These are phyloP conservation scores for Xeromyces bisporus DNA, from an alignment of 495 filamentous ascomycete genomes.

Conservation along the genomic window DNA sequence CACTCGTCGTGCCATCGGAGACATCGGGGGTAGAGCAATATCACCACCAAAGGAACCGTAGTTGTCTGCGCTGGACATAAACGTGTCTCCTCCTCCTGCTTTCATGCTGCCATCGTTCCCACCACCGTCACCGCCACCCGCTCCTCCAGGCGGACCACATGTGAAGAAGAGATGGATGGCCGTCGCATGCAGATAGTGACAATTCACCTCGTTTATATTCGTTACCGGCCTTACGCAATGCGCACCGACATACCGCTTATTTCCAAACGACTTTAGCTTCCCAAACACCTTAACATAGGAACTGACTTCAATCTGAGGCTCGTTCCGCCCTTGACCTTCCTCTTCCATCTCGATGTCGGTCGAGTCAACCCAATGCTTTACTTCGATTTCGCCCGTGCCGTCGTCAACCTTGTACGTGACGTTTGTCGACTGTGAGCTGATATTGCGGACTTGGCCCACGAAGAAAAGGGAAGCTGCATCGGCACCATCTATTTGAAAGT, in stretches of 20 bases:
- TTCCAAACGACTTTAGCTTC: conserved; percentile 56
- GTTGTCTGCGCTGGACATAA: conserved; percentile 25
- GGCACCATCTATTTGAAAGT: conserved; percentile 61
- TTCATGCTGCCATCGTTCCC: conserved; percentile 8
- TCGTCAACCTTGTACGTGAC: conserved; percentile 87
- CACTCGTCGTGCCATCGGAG: conserved; percentile 43
- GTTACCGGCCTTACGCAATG: conserved; percentile 60
- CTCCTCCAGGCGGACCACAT: conserved; percentile 43
- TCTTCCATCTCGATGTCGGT: conserved; percentile 27
- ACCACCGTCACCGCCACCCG: conserved; percentile 11
- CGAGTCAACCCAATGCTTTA: conserved; percentile 77
- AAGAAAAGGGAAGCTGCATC: conserved; percentile 52
- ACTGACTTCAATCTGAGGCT: conserved; percentile 40
- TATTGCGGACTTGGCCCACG: conserved; percentile 75
- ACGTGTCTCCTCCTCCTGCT: conserved; percentile 15
- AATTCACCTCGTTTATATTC: conserved; percentile 82
- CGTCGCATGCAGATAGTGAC: conserved; percentile 76
- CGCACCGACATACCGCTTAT: conserved; percentile 64
- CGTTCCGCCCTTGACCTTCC: conserved; percentile 6
- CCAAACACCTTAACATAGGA: conserved; percentile 74
- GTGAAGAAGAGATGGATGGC: conserved; percentile 74
- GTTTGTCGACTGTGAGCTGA: conserved; percentile 77
- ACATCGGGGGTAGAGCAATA: conserved; percentile 31
- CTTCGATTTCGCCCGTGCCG: conserved; percentile 82
- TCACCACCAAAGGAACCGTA: conserved; percentile 7